Percentiles rank a stretch among this genome's conserved stretches.
Conservation (phyloP, 352 stramenopile genomes). For the Phytophthora lateralis region DNA sequence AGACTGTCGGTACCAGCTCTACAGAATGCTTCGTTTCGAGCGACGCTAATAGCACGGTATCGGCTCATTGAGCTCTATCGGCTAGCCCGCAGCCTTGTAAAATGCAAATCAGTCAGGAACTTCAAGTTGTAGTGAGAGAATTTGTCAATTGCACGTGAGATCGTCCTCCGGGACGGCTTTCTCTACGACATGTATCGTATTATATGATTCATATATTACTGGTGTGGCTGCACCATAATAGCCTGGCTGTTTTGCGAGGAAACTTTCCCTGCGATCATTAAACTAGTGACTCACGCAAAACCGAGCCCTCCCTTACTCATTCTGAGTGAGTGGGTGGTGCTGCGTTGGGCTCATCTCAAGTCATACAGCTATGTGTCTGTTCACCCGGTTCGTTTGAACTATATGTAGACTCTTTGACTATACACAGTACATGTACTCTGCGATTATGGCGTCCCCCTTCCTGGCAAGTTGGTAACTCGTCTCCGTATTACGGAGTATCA, state of each 20-base stretch:
- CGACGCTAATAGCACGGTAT: too few species aligned
- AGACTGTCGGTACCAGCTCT: too few species aligned
- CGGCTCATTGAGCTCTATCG: background rate
- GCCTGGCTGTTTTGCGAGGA: background rate
- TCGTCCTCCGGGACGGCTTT: too few species aligned
- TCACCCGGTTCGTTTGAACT: too few species aligned
- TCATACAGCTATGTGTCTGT: background rate
- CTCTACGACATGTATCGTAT: too few species aligned
- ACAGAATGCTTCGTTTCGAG: too few species aligned
- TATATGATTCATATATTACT: too few species aligned
- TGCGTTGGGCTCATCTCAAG: background rate
- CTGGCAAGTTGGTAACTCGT: background rate
- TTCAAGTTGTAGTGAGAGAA: constrained; percentile 9
- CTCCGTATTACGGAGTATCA: background rate
- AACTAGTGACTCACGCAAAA: too few species aligned
- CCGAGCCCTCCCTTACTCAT: background rate
- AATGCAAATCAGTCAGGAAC: constrained; percentile 9
- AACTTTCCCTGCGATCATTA: too few species aligned
- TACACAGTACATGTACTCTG: too few species aligned
- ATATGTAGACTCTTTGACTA: too few species aligned
- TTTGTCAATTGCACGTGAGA: constrained; percentile 1
- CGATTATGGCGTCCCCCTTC: background rate
- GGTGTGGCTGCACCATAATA: constrained; percentile 1
- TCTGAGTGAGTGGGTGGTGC: background rate
- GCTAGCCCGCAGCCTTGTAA: constrained; percentile 7